Evolutionary conservation across 2,329 filamentous ascomycete species (phyloP), one percentile per base, ranked within the genome.

Genomic region (Teratosphaeria nubilosa): DNA sequence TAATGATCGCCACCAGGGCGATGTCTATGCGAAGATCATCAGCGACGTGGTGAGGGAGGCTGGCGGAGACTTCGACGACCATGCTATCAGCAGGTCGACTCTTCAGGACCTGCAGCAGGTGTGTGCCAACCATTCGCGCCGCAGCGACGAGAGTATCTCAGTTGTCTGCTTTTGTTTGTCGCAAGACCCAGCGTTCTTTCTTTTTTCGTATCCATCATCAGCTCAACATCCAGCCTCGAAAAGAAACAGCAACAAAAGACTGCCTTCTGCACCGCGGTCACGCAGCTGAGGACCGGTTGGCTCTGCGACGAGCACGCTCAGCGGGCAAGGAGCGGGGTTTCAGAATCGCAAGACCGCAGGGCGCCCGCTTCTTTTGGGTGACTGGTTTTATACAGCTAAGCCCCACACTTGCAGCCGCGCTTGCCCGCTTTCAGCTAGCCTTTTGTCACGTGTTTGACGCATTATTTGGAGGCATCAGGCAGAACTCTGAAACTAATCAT

Each of bases 61-160:
- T 70, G 84, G 89, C 70, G 88, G 92, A 70, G 94, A 97, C 76
- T 97, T 99, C 73, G 94, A 99, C 74, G 94, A 99, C 77, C 90
- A 87, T 67, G 94, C 94, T 68, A 87, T 97, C 64, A 90, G 95
- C 68, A 87, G 92, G 73, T 80, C 83, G 66, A 92, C 92, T 55
- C 78, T 99, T 69, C 85, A 92, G 65, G 90, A 96, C 73, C 79
- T 99, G 80, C 86, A 86, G 75, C 82, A 86, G 84, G 92, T 97
- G 80, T n/a, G 41, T 48, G 6, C 9, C 9, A 7, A 6, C 16
- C 41, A n/a, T 5, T n/a, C n/a, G 41, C 41, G n/a, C n/a, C 5
- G 41, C 41, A 48, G 41, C 41, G 16, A 22, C 41, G 9, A 22
- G n/a, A n/a, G n/a, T 48, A 16, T 48, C 41, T 20, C 5, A 9